Percentiles rank a stretch among this genome's conserved stretches.
Evolutionary conservation across 2,329 filamentous ascomycete species (phyloP).

Genomic region (Colletotrichum endophyticum): DNA sequence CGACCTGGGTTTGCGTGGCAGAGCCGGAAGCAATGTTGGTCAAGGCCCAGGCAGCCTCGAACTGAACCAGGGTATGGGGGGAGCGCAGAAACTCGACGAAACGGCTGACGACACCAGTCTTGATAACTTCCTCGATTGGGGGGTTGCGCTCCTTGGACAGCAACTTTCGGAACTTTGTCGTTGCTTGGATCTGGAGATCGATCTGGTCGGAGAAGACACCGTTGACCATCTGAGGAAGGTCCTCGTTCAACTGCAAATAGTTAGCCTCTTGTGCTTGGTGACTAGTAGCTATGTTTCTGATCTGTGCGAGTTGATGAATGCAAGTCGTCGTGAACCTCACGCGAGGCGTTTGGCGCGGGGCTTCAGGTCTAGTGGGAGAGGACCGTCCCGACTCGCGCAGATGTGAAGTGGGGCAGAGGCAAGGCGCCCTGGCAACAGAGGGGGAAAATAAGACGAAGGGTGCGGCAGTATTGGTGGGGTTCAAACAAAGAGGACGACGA

Average conservation of each 20-base stretch:
- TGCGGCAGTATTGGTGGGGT: constrained; percentile 20
- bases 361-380: background rate
- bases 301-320: background rate
- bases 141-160: constrained; percentile 99
- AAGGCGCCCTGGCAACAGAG: constrained; percentile 22
- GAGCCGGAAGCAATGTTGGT: constrained; percentile 99
- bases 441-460: constrained; percentile 19
- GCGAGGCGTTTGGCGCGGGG: background rate
- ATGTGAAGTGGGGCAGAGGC: constrained; percentile 18
- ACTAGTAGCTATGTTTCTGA: background rate
- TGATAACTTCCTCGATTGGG: constrained; percentile 98
- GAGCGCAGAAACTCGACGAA: constrained; percentile 99
- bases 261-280: constrained; percentile 28
- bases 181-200: constrained; percentile 95
- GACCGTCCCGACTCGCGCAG: constrained; percentile 10
- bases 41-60: constrained; percentile 97
- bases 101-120: constrained; percentile 95
- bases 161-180: constrained; percentile 97
- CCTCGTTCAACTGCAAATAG: constrained; percentile 81
- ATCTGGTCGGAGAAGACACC: constrained; percentile 99
- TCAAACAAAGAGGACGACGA: constrained; percentile 5
- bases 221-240: constrained; percentile 96
- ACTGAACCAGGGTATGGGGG: constrained; percentile 96
- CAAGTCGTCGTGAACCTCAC: background rate
- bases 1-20: constrained; percentile 95